Evolutionary conservation across 768 basidiomycete species (phyloP), one percentile per base, ranked within the genome.

Genomic region (Boletales sp.): DNA sequence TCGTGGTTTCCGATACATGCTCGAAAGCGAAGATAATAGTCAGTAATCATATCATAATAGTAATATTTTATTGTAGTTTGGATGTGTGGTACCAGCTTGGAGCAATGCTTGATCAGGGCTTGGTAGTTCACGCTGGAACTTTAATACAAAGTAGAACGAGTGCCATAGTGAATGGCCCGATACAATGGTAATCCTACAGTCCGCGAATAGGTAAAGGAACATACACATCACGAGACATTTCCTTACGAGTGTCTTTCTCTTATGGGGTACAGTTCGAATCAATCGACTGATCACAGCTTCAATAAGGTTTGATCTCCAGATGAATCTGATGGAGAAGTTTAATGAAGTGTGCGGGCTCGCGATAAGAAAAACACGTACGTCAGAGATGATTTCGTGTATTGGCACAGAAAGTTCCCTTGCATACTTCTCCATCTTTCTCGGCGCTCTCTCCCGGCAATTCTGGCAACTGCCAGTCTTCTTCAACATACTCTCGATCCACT

Each of bases 401-500:
- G 68, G 68, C 3, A 47, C 51, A 29, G 58, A 43, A 21, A 68
- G 53, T 18, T 68, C 66, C 48, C 52, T 64, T 34, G 55, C 58
- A 38, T 69, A 68, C 45, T 64, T 60, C 27, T 53, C 56, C 58
- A 68, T 57, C 54, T 52, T 64, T 48, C 64, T 54, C 10, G 66
- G 68, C 5, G 48, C 64, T 46, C 68, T 68, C 18, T 68, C 66
- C 47, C 57, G 49, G 47, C 66, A 68, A 43, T 30, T 53, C 36
- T 46, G 49, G 40, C 66, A 68, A 38, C 66, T 68, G 18, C 66
- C 68, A 29, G 66, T 56, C 54, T 54, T 68, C 40, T 54, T 64
- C 7, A 60, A 50, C 62, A 69, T 56, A 31, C 51, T 32, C 21
- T 68, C 66, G 11, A 69, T 59, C 66, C 66, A 68, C 44, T 68